Conservation (phyloP, 306 rosid species). For the Corylus americana region DNA sequence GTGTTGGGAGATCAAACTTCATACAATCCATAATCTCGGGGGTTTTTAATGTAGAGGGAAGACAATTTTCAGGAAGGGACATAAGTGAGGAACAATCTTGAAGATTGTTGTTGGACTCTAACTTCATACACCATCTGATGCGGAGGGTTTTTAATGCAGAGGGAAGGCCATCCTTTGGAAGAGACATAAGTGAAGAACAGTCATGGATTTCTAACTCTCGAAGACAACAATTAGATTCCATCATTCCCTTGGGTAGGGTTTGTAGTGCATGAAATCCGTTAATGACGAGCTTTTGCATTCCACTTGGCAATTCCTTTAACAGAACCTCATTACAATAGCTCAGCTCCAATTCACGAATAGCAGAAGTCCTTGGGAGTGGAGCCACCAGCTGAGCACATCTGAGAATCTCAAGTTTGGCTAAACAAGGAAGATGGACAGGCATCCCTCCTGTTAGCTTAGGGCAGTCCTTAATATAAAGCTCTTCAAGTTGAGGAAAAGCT, state of each 20-base stretch:
- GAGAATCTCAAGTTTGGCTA: background rate
- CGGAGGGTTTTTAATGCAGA: no score
- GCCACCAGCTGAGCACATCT: background rate
- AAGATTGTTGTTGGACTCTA: background rate
- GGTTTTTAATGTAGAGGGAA: no score
- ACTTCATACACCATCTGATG: background rate
- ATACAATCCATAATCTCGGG: no score
- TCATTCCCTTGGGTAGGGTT: no score
- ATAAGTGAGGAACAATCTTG: no score
- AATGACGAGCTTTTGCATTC: background rate
- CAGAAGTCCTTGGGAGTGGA: background rate
- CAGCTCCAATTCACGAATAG: background rate
- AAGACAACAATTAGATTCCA: no score
- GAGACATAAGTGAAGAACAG: no score
- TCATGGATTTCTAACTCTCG: no score
- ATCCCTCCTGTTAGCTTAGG: background rate
- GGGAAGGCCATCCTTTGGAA: no score
- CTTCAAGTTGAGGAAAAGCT: conserved; percentile 4
- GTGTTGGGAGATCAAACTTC: background rate
- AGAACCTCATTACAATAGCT: no score
- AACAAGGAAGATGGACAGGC: background rate
- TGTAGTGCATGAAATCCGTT: background rate
- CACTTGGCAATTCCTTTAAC: background rate
- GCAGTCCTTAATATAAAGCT: background rate
- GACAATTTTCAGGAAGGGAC: no score